Evolutionary conservation across 1,284 basidiomycete genomes (phyloP), one percentile per base, ranked within the genome.

Genomic region (Agaricales sp.): DNA sequence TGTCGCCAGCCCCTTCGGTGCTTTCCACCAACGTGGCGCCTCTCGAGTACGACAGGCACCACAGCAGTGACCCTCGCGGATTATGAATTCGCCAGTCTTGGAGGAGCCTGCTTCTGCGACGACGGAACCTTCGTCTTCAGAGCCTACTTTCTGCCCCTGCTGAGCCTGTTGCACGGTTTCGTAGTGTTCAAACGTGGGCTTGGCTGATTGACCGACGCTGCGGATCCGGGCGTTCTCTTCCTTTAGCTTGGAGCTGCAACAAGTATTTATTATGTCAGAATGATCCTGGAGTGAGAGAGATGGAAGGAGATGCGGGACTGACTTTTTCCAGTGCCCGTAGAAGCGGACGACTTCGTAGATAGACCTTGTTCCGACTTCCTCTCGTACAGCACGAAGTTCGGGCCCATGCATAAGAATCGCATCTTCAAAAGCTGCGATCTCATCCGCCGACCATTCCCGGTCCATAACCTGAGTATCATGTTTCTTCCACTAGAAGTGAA

Each of bases 291-390:
- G 43, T 16, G 25, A 18, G 51, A 49, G 46, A 12, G 45, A 37
- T 50, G 20, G n/a, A n/a, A 43, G 30, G 47, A 45, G 26, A n/a
- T 20, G 11, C 50, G 39, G 25, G 8, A 61, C 67, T 30, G 57
- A 87, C 86, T 78, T 87, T 71, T 92, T 92, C 90, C 90, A 92
- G 48, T 77, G 78, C 4, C 82, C 86, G 58, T 90, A 92, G 65
- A 82, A 89, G 13, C 89, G 78, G 22, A 93, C 87, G 13, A 91
- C 79, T 58, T 92, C 89, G 14, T 75, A 70, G 56, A 87, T 77
- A 1, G 80, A 72, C 47, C 88, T 73, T 3, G 80, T 77, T 3
- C 75, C 75, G 25, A 93, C 73, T 58, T 87, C 84, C 35, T 87
- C 84, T 51, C 83, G 74, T 35, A 92, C 82, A 23, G 79, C 75